phyloP scores from a whole-genome alignment of 139 green algal species.

The Marvania coccoides region DNA sequence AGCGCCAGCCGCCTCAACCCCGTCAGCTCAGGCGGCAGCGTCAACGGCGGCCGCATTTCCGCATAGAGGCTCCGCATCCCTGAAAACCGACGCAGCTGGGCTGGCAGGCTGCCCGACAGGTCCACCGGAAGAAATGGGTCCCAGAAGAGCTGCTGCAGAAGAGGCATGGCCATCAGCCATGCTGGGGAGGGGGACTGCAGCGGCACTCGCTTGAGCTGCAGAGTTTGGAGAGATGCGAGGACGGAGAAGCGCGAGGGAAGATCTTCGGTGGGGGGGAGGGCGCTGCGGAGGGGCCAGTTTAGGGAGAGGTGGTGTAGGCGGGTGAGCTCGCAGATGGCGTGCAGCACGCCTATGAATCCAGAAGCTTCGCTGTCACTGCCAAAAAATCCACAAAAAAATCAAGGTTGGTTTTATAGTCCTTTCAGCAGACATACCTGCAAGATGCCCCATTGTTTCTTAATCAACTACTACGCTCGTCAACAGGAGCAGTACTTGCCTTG shows the following conservation, averaged over 20 bases:
- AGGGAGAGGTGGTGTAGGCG: slow-evolving; percentile 5
- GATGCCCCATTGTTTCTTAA: no score
- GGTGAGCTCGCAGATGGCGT: not conserved
- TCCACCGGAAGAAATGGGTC: slow-evolving; percentile 11
- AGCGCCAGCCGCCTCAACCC: not conserved
- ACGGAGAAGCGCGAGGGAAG: not conserved
- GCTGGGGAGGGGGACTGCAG: not conserved
- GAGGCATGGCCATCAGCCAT: not conserved
- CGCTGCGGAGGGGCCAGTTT: not conserved
- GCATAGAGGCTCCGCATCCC: not conserved
- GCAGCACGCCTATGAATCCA: not conserved
- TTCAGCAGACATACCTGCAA: no score
- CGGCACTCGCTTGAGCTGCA: slow-evolving; percentile 10
- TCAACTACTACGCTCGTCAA: not conserved
- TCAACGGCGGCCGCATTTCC: not conserved
- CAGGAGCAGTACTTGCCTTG: not conserved
- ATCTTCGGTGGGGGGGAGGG: not conserved
- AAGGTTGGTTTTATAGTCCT: no score
- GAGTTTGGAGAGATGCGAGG: slow-evolving; percentile 1
- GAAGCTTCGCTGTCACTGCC: not conserved
- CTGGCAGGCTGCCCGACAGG: not conserved
- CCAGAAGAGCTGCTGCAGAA: slow-evolving; percentile 3
- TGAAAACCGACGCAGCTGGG: not conserved
- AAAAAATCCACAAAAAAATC: not conserved
- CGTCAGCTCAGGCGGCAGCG: not conserved